Evolutionary conservation across 768 basidiomycete genomes (phyloP), one percentile per base, ranked within the genome.

Genomic region (Panaeolus papilionaceus): DNA sequence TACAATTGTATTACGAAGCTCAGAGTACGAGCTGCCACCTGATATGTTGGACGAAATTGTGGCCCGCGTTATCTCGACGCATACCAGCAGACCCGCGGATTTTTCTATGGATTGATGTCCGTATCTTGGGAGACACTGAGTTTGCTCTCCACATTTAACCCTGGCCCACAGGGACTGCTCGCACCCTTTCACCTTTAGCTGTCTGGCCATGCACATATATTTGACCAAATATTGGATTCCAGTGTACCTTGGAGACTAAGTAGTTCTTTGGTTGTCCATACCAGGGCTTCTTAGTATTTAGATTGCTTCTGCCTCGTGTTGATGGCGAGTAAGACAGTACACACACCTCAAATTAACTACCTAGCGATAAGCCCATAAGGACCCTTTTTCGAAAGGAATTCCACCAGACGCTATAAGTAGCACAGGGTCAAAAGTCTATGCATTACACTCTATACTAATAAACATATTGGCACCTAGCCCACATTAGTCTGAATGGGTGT

Each of bases 41-140:
- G 87, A 92, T 61, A 84, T 89, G 77, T 78, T 93, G 40, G 90
- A 92, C 67, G 90, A 91, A 72, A 86, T 93, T 44, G 86, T 93
- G 63, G 80, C 81, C 2, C 85, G 81, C 62, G 54, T 58, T 33
- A 58, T 58, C 2, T 28, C 28, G 12, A 58, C 54, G n/a, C 54
- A 58, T 37, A 58, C 4, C 54, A 58, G 28, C 16, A 4, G 26
- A 28, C 54, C 26, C n/a, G 12, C 81, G 83, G 11, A 80, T 85
- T 61, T 81, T 84, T 28, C 78, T 62, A 45, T 79, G 54, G 54
- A 58, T 37, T 58, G 54, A 58, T 58, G 6, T 16, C 3, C 7
- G 6, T 49, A 6, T 49, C 20, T 44, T 9, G 5, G 33, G 33
- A 3, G 33, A 33, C 33, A 33, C 5, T 33, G 3, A 5, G 5